Conservation (phyloP, 2,329 filamentous ascomycete genomes). For the Aspergillus aculeatus region DNA sequence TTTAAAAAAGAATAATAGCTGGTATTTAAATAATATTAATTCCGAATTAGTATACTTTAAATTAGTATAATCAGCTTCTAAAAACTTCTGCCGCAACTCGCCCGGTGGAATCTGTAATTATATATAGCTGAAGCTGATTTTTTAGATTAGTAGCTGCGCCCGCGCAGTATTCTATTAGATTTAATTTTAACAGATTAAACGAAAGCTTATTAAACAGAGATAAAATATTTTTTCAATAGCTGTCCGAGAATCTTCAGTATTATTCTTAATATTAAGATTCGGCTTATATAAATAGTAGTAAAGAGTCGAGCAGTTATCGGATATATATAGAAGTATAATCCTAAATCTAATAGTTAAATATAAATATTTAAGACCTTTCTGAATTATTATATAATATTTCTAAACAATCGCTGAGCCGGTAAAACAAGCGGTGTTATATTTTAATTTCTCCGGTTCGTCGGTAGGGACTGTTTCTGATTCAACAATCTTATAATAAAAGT, state of each 20-base stretch:
- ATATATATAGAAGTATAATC: neutral
- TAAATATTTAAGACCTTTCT: neutral
- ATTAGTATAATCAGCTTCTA: neutral
- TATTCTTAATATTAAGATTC: neutral
- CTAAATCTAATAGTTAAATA: neutral
- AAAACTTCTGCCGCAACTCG: conserved; percentile 14
- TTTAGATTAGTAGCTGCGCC: conserved; percentile 16
- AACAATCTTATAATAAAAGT: no score
- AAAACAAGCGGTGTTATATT: neutral
- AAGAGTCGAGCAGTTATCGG: neutral
- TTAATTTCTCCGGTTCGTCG: no score
- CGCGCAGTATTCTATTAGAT: conserved; percentile 19
- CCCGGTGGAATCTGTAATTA: conserved; percentile 18
- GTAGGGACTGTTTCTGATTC: no score
- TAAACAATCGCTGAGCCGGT: neutral
- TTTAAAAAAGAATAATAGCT: no score
- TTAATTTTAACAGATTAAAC: conserved; percentile 16
- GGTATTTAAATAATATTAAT: no score
- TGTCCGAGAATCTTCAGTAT: neutral
- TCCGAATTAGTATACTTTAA: no score
- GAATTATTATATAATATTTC: neutral
- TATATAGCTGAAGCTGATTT: conserved; percentile 16
- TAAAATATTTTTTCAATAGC: conserved; percentile 19
- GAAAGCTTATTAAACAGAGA: conserved; percentile 22
- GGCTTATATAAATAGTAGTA: neutral